Evolutionary conservation across 2,329 filamentous ascomycete species (phyloP).

Genomic region (Lachnellula hyalina): DNA sequence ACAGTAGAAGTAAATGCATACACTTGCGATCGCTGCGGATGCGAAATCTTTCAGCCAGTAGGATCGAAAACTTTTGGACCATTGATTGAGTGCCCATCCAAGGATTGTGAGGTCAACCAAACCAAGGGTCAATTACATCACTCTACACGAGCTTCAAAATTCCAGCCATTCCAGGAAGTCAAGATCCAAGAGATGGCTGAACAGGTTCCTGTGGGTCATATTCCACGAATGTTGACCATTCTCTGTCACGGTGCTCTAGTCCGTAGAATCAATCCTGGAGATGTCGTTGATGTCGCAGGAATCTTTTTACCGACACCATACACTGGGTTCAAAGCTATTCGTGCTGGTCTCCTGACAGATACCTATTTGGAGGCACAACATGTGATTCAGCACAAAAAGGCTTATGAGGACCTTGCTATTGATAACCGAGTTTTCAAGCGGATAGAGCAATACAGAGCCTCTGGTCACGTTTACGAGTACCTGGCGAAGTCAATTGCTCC

Average conservation of each 20-base stretch:
- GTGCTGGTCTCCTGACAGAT: slow-evolving; percentile 91
- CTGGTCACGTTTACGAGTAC: slow-evolving; percentile 91
- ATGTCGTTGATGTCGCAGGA: slow-evolving; percentile 88
- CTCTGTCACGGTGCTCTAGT: slow-evolving; percentile 85
- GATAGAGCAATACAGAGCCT: slow-evolving; percentile 79
- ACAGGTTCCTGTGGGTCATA: slow-evolving; percentile 96
- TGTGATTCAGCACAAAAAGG: slow-evolving; percentile 94
- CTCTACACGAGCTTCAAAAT: slow-evolving; percentile 94
- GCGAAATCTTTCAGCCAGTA: slow-evolving; percentile 95
- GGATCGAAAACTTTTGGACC: slow-evolving; percentile 87
- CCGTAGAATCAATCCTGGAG: slow-evolving; percentile 83
- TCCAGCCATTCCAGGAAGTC: slow-evolving; percentile 94
- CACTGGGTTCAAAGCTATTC: slow-evolving; percentile 97
- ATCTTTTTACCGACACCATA: slow-evolving; percentile 97
- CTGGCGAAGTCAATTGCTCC: slow-evolving; percentile 94
- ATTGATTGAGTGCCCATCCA: slow-evolving; percentile 77
- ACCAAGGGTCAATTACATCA: slow-evolving; percentile 90
- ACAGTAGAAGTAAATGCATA: slow-evolving; percentile 97
- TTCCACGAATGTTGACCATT: slow-evolving; percentile 84
- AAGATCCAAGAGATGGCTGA: slow-evolving; percentile 99
- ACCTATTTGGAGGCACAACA: slow-evolving; percentile 95
- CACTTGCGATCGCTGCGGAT: slow-evolving; percentile 92
- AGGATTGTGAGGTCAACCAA: slow-evolving; percentile 86
- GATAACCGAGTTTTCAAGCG: slow-evolving; percentile 74
- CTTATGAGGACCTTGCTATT: slow-evolving; percentile 86